phyloP scores from a whole-genome alignment of 2,329 filamentous ascomycete species.

The Pleomassaria siparia region DNA sequence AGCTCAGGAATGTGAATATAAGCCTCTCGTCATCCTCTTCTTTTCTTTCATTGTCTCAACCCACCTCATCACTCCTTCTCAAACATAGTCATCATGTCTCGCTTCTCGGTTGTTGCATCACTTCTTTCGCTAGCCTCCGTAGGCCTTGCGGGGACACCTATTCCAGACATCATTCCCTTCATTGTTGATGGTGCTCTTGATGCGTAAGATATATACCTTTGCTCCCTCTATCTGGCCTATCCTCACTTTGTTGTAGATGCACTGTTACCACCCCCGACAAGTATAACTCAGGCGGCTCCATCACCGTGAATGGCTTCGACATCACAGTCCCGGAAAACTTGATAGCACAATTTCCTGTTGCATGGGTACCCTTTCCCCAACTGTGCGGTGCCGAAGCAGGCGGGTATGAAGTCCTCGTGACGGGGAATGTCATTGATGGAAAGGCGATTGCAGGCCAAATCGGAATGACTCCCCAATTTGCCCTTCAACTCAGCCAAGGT shows the following conservation, averaged over 20 bases:
- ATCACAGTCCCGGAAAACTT: constrained; percentile 54
- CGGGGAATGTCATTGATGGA: constrained; percentile 44
- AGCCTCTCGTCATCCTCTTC: not conserved
- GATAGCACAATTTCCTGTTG: constrained; percentile 52
- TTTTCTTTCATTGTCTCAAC: not conserved
- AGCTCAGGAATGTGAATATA: constrained; percentile 2
- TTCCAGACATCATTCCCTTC: constrained; percentile 27
- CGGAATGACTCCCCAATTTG: constrained; percentile 37
- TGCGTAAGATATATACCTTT: constrained; percentile 15
- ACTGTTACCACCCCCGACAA: constrained; percentile 18
- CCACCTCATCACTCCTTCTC: not conserved
- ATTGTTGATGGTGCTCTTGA: constrained; percentile 31
- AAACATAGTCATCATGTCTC: constrained; percentile 17
- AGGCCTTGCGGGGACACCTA: constrained; percentile 20
- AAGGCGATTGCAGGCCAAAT: constrained; percentile 45
- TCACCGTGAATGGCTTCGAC: constrained; percentile 49
- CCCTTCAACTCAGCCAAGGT: constrained; percentile 40
- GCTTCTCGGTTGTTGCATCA: constrained; percentile 14
- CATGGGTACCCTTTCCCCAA: constrained; percentile 47
- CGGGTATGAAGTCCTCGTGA: constrained; percentile 34
- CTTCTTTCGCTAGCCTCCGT: constrained; percentile 22
- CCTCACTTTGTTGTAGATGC: constrained; percentile 16
- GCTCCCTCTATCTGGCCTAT: not conserved
- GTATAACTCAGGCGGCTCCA: constrained; percentile 50
- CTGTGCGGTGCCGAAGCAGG: constrained; percentile 25